Percentiles rank a stretch among this genome's conserved stretches.
Evolutionary conservation across 2,329 filamentous ascomycete species (phyloP).

Genomic region (Penicillium olsonii): DNA sequence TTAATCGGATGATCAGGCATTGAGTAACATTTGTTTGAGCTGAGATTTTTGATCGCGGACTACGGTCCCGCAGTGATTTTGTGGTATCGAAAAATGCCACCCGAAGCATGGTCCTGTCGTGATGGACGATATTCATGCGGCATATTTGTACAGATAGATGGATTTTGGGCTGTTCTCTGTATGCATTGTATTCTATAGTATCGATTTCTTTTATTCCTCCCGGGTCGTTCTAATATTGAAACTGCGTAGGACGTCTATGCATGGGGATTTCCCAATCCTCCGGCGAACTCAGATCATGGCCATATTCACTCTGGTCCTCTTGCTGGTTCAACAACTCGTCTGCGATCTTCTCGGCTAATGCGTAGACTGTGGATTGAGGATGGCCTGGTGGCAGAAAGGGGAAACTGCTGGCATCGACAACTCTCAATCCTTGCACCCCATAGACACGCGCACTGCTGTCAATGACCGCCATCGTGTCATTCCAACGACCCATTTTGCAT

Average conservation of each 20-base stretch:
- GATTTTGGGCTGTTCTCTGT: slow-evolving; percentile 25
- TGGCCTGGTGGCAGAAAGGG: slow-evolving; percentile 41
- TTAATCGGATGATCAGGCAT: slow-evolving; percentile 2
- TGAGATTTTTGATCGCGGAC: slow-evolving; percentile 3
- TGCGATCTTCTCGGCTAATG: slow-evolving; percentile 43
- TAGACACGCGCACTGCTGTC: slow-evolving; percentile 33
- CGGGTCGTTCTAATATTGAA: not conserved
- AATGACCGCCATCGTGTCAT: slow-evolving; percentile 37
- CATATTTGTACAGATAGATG: slow-evolving; percentile 38
- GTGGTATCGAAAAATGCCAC: slow-evolving; percentile 1
- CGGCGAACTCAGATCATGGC: not conserved
- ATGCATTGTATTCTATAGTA: slow-evolving; percentile 37
- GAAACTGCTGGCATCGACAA: slow-evolving; percentile 38
- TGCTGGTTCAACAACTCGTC: slow-evolving; percentile 12
- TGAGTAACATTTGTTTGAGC: not conserved
- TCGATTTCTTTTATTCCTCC: not conserved
- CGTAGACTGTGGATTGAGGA: slow-evolving; percentile 39
- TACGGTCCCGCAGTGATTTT: not conserved
- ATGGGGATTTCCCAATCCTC: not conserved
- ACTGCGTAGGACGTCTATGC: not conserved
- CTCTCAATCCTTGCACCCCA: slow-evolving; percentile 32
- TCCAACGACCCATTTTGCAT: slow-evolving; percentile 40
- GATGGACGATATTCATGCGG: slow-evolving; percentile 23
- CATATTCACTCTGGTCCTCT: not conserved
- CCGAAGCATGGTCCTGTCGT: slow-evolving; percentile 9